Base-by-base conservation (phyloP, 192 early-diverging fungal species). In the Funneliformis geosporum region DNA sequence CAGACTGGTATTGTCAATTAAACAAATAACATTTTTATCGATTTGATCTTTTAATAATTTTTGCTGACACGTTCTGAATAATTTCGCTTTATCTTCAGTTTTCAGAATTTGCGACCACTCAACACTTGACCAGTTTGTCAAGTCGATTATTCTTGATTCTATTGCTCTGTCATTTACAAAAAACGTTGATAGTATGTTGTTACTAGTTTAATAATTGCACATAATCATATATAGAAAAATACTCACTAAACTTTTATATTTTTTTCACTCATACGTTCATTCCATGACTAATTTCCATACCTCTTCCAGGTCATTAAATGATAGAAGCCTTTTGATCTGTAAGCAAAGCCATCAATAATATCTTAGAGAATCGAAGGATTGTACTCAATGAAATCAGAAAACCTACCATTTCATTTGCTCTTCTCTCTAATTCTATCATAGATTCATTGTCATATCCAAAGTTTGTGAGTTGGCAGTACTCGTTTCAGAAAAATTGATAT, bases 291-390 rank as follows among this genome's bases (percentile, higher is more conserved):
- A 73, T 60, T 23, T 59, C 28, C 28, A 73, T 2, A 73, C 60
- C 28, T 73, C 47, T 38, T 73, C 27, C 47, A 73, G 47, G 39
- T 73, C 28, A 27, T 73, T 73, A 73, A 11, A 39, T 73, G 50
- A 16, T 28, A 73, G 60, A 73, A 73, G 67, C 72, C 21, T 73
- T 73, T 73, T 73, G 38, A 73, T 73, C 72, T 73, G 72, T 73
- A 27, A 73, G 4, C 0, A 8, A 62, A 5, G 60, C 4, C 60
- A 62, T 68, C 50, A 73, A 73, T 73, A 73, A 73, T 73, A 60
- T 5, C n/a, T 73, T 60, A 73, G 28, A 73, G 11, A 60, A 73
- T 47, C 43, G 23, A 67, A 67, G 33, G 38, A 67, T 67, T 67
- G 38, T 67, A 67, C 14, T 67, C 0, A 42, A 14, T 33, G 33